Conservation (phyloP, 495 filamentous ascomycete genomes). For the Hypoxylon trugodes region DNA sequence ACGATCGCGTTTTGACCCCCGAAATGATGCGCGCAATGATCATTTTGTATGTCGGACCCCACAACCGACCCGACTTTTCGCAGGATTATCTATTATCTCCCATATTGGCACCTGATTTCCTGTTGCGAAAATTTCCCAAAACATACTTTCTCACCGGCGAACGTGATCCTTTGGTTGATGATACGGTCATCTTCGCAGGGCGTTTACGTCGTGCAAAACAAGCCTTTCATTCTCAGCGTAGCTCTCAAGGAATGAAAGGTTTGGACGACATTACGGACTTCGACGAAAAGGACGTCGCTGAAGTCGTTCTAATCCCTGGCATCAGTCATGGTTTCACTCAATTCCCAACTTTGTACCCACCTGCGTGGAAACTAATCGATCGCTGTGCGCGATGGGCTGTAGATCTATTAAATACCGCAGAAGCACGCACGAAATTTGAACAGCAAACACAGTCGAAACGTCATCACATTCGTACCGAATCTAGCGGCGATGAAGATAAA, state of each 20-base stretch:
- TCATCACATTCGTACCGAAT: constrained; percentile 62
- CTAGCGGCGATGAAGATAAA: constrained; percentile 79
- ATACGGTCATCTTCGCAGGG: constrained; percentile 95
- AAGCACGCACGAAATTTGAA: constrained; percentile 46
- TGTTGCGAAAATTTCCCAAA: constrained; percentile 86
- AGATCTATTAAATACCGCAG: constrained; percentile 67
- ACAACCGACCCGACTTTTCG: constrained; percentile 89
- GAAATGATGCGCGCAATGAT: constrained; percentile 99
- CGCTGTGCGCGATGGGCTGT: constrained; percentile 80
- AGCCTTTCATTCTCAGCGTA: constrained; percentile 55
- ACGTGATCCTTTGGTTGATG: constrained; percentile 93
- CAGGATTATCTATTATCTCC: constrained; percentile 92
- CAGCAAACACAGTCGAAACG: constrained; percentile 32
- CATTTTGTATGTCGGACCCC: constrained; percentile 93
- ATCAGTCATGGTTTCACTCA: constrained; percentile 93
- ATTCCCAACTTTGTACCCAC: constrained; percentile 85
- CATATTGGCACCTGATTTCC: constrained; percentile 82
- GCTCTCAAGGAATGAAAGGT: constrained; percentile 26
- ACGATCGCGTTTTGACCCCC: constrained; percentile 91
- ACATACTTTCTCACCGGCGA: constrained; percentile 94
- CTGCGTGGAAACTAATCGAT: constrained; percentile 82
- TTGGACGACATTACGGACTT: constrained; percentile 60
- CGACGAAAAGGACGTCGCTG: constrained; percentile 78
- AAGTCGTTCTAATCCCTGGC: constrained; percentile 84
- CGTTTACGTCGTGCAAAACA: constrained; percentile 83